phyloP scores from a whole-genome alignment of 2,329 filamentous ascomycete species.

The Verticillium klebahnii region DNA sequence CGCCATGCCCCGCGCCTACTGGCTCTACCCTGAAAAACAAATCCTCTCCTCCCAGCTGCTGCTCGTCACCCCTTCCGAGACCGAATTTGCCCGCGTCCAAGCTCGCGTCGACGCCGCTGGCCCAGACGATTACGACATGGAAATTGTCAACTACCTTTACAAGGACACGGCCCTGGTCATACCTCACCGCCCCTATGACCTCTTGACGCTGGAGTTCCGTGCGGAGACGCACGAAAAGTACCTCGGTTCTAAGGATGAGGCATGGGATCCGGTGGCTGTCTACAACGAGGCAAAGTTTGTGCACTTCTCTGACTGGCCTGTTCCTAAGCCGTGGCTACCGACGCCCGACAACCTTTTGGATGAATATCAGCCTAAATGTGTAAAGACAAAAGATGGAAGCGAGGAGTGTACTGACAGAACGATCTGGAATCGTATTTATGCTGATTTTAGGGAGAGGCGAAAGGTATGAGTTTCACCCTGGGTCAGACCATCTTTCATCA shows the following conservation, averaged over 20 bases:
- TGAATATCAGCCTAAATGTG: constrained; percentile 3
- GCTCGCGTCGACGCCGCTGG: constrained; percentile 16
- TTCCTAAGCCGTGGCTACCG: constrained; percentile 13
- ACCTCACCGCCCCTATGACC: constrained; percentile 57
- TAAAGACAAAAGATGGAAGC: neutral
- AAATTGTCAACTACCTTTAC: constrained; percentile 61
- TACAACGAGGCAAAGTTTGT: constrained; percentile 59
- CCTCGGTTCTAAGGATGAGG: constrained; percentile 32
- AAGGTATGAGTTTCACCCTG: neutral
- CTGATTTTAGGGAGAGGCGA: neutral
- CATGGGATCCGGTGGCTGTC: constrained; percentile 50
- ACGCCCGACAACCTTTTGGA: constrained; percentile 7
- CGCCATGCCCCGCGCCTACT: constrained; percentile 68
- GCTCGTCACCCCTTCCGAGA: constrained; percentile 53
- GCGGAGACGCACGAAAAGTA: constrained; percentile 39
- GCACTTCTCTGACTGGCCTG: constrained; percentile 19
- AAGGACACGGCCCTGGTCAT: constrained; percentile 53
- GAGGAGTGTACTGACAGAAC: constrained; percentile 10
- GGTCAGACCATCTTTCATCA: neutral
- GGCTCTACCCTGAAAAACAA: constrained; percentile 49
- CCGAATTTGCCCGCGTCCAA: constrained; percentile 37
- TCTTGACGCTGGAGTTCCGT: constrained; percentile 59
- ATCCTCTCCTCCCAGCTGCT: constrained; percentile 58
- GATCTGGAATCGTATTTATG: neutral
- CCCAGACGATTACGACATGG: constrained; percentile 57